These are phyloP conservation scores for Penicillium simplicissimum DNA, from an alignment of 495 filamentous ascomycete genomes.

Conservation along the genomic window DNA sequence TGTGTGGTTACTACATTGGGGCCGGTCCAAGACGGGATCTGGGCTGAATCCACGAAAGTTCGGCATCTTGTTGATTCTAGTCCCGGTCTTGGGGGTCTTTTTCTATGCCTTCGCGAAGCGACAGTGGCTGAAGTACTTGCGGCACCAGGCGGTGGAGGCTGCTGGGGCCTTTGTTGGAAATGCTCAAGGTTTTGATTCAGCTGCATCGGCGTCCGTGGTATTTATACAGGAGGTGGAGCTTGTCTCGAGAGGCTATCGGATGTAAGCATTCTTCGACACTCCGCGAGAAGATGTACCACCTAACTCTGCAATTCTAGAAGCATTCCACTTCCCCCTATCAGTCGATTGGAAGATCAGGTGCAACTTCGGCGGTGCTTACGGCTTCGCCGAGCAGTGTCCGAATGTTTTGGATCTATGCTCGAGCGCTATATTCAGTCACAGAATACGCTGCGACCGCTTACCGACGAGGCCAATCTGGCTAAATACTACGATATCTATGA, in stretches of 20 bases:
- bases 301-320: slow-evolving; percentile 53
- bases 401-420: slow-evolving; percentile 67
- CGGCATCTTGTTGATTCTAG: slow-evolving; percentile 56
- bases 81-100: slow-evolving; percentile 55
- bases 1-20: slow-evolving; percentile 74
- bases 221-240: slow-evolving; percentile 96
- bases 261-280: slow-evolving; percentile 55
- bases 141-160: slow-evolving; percentile 72
- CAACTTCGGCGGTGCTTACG: slow-evolving; percentile 77
- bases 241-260: slow-evolving; percentile 88
- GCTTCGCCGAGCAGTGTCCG: slow-evolving; percentile 71
- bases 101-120: slow-evolving; percentile 74
- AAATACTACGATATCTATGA: slow-evolving; percentile 94
- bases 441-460: slow-evolving; percentile 64
- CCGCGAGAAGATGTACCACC: background rate
- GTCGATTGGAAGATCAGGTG: slow-evolving; percentile 72
- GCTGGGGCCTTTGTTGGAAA: slow-evolving; percentile 71
- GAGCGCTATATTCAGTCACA: slow-evolving; percentile 68
- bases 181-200: slow-evolving; percentile 81
- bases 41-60: slow-evolving; percentile 49
- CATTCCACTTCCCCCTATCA: slow-evolving; percentile 81
- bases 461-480: slow-evolving; percentile 76
- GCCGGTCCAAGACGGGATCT: slow-evolving; percentile 36
- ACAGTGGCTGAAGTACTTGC: slow-evolving; percentile 81
- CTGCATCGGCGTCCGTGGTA: slow-evolving; percentile 74